Conservation (phyloP, 768 basidiomycete genomes). For the Thelephora ganbajun region DNA sequence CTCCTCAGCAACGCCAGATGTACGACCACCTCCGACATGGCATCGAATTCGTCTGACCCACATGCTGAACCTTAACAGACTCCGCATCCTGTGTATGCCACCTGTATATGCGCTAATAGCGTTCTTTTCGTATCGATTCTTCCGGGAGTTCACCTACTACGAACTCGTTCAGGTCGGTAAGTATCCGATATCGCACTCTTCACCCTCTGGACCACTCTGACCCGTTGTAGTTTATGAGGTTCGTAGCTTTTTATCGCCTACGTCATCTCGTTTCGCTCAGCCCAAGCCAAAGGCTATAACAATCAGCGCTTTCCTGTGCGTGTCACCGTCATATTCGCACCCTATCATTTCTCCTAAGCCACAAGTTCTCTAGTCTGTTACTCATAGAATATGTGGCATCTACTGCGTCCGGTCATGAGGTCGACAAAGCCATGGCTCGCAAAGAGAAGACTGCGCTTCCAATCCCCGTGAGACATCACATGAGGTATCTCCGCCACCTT, state of each 20-base stretch:
- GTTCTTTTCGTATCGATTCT: conserved; percentile 78
- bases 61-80: conserved; percentile 20
- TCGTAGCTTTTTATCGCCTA: conserved; percentile 9
- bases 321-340: conserved; percentile 3
- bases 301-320: conserved; percentile 76
- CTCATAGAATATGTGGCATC: conserved; percentile 77
- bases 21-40: conserved; percentile 15
- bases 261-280: conserved; percentile 1
- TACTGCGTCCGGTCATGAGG: conserved; percentile 45
- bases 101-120: conserved; percentile 70
- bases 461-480: conserved; percentile 35
- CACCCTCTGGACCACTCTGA: conserved; percentile 13
- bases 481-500: neutral
- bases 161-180: conserved; percentile 34
- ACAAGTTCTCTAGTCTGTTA: conserved; percentile 35
- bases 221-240: conserved; percentile 53
- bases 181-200: conserved; percentile 19
- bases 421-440: conserved; percentile 53
- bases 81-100: conserved; percentile 81
- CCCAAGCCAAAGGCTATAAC: conserved; percentile 46
- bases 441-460: conserved; percentile 72
- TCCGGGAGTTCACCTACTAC: conserved; percentile 62
- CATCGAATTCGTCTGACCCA: neutral
- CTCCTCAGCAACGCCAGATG: conserved; percentile 70
- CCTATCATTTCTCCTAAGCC: neutral